Evolutionary conservation across 768 basidiomycete species (phyloP), one percentile per base, ranked within the genome.

Genomic region (Sporobolomyces phaffii): DNA sequence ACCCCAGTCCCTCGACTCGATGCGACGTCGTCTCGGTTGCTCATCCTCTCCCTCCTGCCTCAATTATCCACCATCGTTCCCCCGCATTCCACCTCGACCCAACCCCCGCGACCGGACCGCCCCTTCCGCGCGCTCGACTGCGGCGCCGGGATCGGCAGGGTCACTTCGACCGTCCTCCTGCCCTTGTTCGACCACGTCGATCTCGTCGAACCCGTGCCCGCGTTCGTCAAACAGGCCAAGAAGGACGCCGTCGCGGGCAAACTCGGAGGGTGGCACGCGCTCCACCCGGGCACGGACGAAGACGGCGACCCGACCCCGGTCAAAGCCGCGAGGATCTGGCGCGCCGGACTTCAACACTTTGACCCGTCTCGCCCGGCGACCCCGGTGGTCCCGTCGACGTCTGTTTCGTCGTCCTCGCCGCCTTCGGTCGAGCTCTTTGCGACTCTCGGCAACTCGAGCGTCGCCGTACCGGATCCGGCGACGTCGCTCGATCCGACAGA

Each of bases 111-210:
- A 6, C 0, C 54, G 11, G 34, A 44, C 2, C 62, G 65, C 85
- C 38, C 68, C 74, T 59, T 75, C 74, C 84, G 90, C 49, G 92
- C 89, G 0, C 82, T 99, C 26, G 94, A 99, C 74, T 90, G 92
- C 64, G 94, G 81, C 47, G 92, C 92, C 9, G 94, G 94, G 15
- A 87, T 99, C 52, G 94, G 94, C 15, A 86, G 94, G 58, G 91
- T 96, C 31, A 94, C 92, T 0, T 81, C 84, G 3, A 85, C 89
- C 71, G 90, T 92, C 17, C 84, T 99, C 38, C 83, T 97, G n/a
- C 88, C 87, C 73, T 86, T 97, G 59, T 83, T 92, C 68, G 83
- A 86, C 28, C 87, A 91, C 72, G 90, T 97, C 52, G 86, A 91
- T 48, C 84, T 94, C 60, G 82, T 94, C 62, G 94, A 98, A 77